These are phyloP conservation scores for Thielaviopsis populi DNA, from an alignment of 2,329 filamentous ascomycete genomes.

Conservation along the genomic window DNA sequence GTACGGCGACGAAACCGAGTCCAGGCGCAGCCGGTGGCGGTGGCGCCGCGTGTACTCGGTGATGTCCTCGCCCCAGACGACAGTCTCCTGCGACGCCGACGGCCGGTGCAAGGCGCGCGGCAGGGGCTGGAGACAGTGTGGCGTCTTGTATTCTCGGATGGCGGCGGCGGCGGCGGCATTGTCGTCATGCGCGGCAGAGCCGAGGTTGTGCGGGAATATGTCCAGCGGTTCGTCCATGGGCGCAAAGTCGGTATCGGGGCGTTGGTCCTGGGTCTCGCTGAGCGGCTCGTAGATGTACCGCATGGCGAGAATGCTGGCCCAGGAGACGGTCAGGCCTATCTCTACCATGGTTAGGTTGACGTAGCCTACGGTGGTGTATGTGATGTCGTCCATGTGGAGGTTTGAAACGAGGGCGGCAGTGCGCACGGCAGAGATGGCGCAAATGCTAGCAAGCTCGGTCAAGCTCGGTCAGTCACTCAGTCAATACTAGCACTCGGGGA, in stretches of 20 bases:
- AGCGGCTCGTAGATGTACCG: slow-evolving; percentile 14
- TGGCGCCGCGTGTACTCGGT: slow-evolving; percentile 19
- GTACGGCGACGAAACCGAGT: not conserved
- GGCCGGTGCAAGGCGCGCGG: slow-evolving; percentile 19
- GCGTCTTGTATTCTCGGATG: not conserved
- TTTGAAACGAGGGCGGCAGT: slow-evolving; percentile 4
- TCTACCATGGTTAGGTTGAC: slow-evolving; percentile 16
- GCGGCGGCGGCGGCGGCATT: no score
- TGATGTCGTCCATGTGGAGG: slow-evolving; percentile 10
- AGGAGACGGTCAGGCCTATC: slow-evolving; percentile 12
- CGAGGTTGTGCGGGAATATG: slow-evolving; percentile 14
- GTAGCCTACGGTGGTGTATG: slow-evolving; percentile 13
- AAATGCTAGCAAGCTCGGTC: slow-evolving; percentile 24
- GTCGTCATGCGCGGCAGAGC: not conserved
- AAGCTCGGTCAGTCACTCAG: no score
- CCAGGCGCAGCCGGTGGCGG: slow-evolving; percentile 7
- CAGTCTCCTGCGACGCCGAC: slow-evolving; percentile 4
- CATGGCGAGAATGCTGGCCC: slow-evolving; percentile 8
- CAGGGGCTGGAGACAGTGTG: slow-evolving; percentile 14
- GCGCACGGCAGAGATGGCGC: slow-evolving; percentile 25
- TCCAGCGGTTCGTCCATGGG: not conserved
- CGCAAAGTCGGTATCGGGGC: not conserved
- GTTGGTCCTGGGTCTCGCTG: slow-evolving; percentile 13
- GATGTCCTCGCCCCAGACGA: slow-evolving; percentile 13
- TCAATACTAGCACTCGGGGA: not conserved